Evolutionary conservation across 1,284 basidiomycete species (phyloP), one percentile per base, ranked within the genome.

Genomic region (Tetrapyrgos nigripes): DNA sequence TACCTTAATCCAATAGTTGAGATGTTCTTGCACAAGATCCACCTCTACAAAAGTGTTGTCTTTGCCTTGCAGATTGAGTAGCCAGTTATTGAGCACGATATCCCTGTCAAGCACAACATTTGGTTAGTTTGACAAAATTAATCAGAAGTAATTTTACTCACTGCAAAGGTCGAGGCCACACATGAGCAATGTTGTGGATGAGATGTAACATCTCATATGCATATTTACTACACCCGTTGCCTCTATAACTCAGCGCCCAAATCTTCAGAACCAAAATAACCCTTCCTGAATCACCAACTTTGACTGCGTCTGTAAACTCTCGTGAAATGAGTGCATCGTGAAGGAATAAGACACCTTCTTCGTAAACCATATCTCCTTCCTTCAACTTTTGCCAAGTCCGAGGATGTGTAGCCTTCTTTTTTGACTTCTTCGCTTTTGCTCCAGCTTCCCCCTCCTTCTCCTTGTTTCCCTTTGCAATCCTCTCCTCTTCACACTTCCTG

Each of bases 11-110:
- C 74, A 78, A 49, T 66, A 76, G 51, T 76, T 79, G 49, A 75
- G 40, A 53, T 81, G 78, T 55, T 81, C 78, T 50, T 80, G 78
- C 33, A 80, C 50, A 0, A 80, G 65, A 49, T 81, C 78, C 3
- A 75, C 66, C 24, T 73, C 70, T 0, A 76, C 64, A 51, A 62
- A 79, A 0, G 60, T 50, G 28, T 75, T 68, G 1, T 57, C 55
- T 3, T 69, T 64, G 0, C 78, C 76, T 0, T 73, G 73, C 0
- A 73, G 70, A 59, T 78, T 78, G 1, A 78, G 57, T 0, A 79
- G 67, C 76, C 76, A 78, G 52, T 79, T 79, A 14, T 77, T 70
- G 3, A 77, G 49, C 1, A 78, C 66, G 23, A 74, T 64, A 4
- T 68, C 46, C 0, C 75, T 76, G 23, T 28, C 14, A 14, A 33